A percentile compares a stretch with the other conserved stretches of the same genome.
Conservation (phyloP, 2,329 filamentous ascomycete species). For the Fusarium liriodendri region DNA sequence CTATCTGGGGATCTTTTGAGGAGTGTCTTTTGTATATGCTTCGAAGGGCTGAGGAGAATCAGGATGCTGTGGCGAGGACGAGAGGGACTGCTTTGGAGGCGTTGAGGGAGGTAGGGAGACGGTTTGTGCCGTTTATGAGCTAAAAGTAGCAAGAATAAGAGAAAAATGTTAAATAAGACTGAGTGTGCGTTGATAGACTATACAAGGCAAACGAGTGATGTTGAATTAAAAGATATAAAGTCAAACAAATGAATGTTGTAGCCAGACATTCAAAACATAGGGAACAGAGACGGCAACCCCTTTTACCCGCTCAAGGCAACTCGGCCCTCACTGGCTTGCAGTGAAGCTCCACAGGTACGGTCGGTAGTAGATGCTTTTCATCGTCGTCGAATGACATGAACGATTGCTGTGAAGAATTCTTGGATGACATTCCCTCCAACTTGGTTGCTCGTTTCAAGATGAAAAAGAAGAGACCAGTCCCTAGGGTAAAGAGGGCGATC, state of each 20-base stretch:
- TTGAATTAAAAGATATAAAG: not conserved
- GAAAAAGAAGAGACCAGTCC: not conserved
- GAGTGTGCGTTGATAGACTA: not conserved
- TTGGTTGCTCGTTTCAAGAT: not conserved
- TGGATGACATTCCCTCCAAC: not conserved
- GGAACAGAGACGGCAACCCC: not conserved
- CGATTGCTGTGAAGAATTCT: not conserved
- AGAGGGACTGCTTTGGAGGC: slow-evolving; percentile 7
- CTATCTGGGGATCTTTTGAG: slow-evolving; percentile 20
- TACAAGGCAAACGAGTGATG: not conserved
- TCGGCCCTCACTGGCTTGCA: not conserved
- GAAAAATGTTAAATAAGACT: too few species aligned
- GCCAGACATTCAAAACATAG: not conserved
- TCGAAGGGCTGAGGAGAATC: slow-evolving; percentile 17
- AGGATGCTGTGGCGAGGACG: slow-evolving; percentile 20
- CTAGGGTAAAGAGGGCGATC: not conserved
- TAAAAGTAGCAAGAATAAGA: not conserved
- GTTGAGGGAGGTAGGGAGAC: not conserved
- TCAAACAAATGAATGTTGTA: not conserved
- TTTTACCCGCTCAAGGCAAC: not conserved
- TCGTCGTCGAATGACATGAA: not conserved
- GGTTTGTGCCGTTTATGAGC: not conserved
- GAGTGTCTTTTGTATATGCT: slow-evolving; percentile 20
- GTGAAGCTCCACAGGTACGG: not conserved
- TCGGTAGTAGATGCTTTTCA: not conserved